Conservation (phyloP, 2,329 filamentous ascomycete species). For the Hymenotorrendiella dingleyae region DNA sequence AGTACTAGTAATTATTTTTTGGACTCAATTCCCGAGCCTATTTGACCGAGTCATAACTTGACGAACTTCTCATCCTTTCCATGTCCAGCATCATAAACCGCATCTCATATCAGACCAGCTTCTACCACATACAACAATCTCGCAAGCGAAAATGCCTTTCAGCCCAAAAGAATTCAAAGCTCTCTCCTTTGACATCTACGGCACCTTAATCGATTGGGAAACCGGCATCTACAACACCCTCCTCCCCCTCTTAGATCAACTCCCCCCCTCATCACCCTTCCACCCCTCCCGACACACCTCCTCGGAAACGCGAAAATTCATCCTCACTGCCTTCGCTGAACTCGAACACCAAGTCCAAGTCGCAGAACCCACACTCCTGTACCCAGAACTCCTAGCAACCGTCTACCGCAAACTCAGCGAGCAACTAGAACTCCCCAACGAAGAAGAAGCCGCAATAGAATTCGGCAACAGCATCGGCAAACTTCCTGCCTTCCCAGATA, state of each 20-base stretch:
- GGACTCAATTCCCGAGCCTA: too few relatives aligned
- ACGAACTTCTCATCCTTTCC: too few relatives aligned
- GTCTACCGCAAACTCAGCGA: constrained; percentile 34
- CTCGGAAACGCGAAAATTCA: constrained; percentile 3
- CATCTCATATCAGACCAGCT: too few relatives aligned
- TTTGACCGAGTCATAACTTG: too few relatives aligned
- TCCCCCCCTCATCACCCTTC: constrained; percentile 11
- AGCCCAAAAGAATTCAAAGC: constrained; percentile 18
- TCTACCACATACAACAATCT: neutral
- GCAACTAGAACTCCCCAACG: constrained; percentile 26
- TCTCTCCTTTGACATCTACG: constrained; percentile 61
- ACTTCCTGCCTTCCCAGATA: constrained; percentile 46
- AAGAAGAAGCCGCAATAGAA: constrained; percentile 26
- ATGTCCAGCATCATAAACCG: too few relatives aligned
- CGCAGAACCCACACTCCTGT: constrained; percentile 44
- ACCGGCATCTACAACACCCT: constrained; percentile 54
- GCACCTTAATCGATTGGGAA: constrained; percentile 76
- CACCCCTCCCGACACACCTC: constrained; percentile 12
- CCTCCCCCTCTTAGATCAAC: constrained; percentile 29
- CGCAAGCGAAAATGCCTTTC: constrained; percentile 12
- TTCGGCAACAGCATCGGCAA: constrained; percentile 39
- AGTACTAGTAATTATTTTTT: too few relatives aligned
- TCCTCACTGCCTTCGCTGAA: constrained; percentile 15
- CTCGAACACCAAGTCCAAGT: constrained; percentile 32
- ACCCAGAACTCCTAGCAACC: constrained; percentile 43